Base-by-base conservation (phyloP, 441 rosid species). In the Sinapis alba region DNA sequence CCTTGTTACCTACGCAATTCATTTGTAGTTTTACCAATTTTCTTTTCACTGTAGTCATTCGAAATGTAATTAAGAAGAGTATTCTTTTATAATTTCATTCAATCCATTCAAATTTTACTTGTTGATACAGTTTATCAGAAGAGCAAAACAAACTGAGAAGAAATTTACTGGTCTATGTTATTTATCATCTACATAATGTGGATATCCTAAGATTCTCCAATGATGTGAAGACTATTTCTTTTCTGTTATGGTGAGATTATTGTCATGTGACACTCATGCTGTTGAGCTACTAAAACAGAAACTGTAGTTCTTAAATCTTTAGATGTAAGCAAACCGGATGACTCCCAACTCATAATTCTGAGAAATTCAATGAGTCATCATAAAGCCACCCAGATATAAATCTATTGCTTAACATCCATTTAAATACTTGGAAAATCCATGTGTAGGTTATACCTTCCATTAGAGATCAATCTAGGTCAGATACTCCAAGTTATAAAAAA, bases 241-340 rank as follows among this genome's bases (percentile, higher is more conserved):
- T 12, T 11, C 43, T 36, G 43, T 36, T 36, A 2, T 41, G 47
- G 15, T 41, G 47, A 41, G 7, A 13, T 13, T 16, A 13, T 41
- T 15, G 53, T n/a, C 8, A 45, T 41, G 16, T 41, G 47, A 68
- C 64, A 68, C 28, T n/a, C 43, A 60, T 60, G 65, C 41, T 79
- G 82, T 60, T 79, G 76, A 59, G 75, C 73, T 71, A 79, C 77
- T 67, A 75, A 65, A 69, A 79, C 79, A 65, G 76, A 79, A 50
- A 54, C 79, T 62, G 58, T 70, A 45, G 62, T n/a, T 19, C 7
- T 26, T 50, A 75, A 3, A 70, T 86, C 87, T 47, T 28, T 59
- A 3, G 87, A 79, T 7, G 83, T 87, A 57, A 86, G 16, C 43
- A n/a, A n/a, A n/a, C n/a, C n/a, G n/a, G n/a, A n/a, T n/a, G n/a